These are phyloP conservation scores for Penicillium oxalicum DNA, from an alignment of 2,329 filamentous ascomycete species.

Conservation along the genomic window DNA sequence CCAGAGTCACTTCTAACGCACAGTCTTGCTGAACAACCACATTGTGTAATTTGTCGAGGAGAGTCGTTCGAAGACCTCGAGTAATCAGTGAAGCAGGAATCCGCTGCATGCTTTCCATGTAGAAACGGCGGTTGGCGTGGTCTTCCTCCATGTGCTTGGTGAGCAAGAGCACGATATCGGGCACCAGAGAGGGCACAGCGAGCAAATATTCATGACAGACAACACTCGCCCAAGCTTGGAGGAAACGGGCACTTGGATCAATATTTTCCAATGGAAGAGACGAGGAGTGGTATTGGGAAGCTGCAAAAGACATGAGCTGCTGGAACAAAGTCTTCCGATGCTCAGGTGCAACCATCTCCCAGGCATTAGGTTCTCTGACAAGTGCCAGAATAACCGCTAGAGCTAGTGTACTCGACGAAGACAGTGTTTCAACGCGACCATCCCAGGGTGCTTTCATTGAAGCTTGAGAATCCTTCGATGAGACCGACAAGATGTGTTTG, in stretches of 20 bases:
- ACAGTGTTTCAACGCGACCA: conserved; percentile 33
- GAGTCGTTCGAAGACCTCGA: conserved; percentile 30
- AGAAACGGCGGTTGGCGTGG: conserved; percentile 22
- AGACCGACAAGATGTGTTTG: conserved; percentile 21
- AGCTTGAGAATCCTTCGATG: conserved; percentile 20
- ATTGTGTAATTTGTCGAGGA: conserved; percentile 33
- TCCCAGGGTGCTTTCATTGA: conserved; percentile 31
- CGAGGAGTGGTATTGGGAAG: conserved; percentile 23
- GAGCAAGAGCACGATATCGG: conserved; percentile 31
- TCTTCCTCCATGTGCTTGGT: conserved; percentile 29
- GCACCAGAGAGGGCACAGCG: conserved; percentile 27
- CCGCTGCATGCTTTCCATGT: conserved; percentile 33
- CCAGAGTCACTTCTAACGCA: conserved; percentile 24
- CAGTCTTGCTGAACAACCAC: conserved; percentile 26
- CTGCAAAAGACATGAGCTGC: conserved; percentile 29
- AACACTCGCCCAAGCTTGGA: conserved; percentile 35
- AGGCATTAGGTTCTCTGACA: conserved; percentile 26
- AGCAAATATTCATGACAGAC: conserved; percentile 38
- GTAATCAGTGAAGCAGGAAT: conserved; percentile 34
- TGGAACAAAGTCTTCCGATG: conserved; percentile 28
- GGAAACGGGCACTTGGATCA: conserved; percentile 25
- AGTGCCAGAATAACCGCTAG: conserved; percentile 33
- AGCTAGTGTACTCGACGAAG: conserved; percentile 25
- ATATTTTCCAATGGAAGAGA: conserved; percentile 23
- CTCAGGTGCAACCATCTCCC: conserved; percentile 26